These are phyloP conservation scores for Ceratopteris richardii DNA, from an alignment of 75 land plant genomes.

Conservation along the genomic window DNA sequence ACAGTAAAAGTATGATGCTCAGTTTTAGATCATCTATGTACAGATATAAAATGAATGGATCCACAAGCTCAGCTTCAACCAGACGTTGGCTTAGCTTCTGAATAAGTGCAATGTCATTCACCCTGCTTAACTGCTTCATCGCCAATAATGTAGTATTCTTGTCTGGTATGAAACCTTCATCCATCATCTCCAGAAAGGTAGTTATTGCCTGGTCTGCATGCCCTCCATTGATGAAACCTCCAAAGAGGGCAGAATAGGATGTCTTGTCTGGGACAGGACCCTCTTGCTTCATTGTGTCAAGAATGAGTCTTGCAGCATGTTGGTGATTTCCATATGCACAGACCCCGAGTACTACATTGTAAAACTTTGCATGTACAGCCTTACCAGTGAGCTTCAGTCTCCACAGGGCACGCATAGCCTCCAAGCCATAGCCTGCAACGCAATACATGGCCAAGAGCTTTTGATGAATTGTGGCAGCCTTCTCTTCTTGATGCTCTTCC, in stretches of 20 bases:
- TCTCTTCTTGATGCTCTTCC: constrained; percentile 38
- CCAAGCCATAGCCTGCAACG: constrained; percentile 63
- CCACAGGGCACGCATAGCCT: constrained; percentile 80
- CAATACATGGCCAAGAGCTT: constrained; percentile 75
- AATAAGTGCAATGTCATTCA: constrained; percentile 40
- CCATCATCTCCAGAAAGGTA: constrained; percentile 55
- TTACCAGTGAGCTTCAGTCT: constrained; percentile 64
- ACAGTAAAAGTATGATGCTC: constrained; percentile 66
- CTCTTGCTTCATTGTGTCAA: constrained; percentile 41
- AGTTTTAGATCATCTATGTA: constrained; percentile 50
- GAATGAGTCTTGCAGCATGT: constrained; percentile 48
- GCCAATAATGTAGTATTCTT: constrained; percentile 58
- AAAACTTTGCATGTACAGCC: constrained; percentile 28
- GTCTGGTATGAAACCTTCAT: constrained; percentile 57
- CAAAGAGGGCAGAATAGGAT: constrained; percentile 63
- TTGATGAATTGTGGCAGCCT: constrained; percentile 49
- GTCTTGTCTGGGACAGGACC: constrained; percentile 43
- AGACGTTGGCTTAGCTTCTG: constrained; percentile 63
- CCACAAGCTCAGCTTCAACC: constrained; percentile 51
- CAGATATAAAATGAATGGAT: constrained; percentile 66
- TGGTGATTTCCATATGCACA: constrained; percentile 73
- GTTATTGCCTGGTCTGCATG: constrained; percentile 55
- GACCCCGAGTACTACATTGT: constrained; percentile 71
- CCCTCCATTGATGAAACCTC: constrained; percentile 82
- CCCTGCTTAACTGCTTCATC: constrained; percentile 28